Evolutionary conservation across 495 filamentous ascomycete genomes (phyloP).

Genomic region (Chaetomium cochliodes): DNA sequence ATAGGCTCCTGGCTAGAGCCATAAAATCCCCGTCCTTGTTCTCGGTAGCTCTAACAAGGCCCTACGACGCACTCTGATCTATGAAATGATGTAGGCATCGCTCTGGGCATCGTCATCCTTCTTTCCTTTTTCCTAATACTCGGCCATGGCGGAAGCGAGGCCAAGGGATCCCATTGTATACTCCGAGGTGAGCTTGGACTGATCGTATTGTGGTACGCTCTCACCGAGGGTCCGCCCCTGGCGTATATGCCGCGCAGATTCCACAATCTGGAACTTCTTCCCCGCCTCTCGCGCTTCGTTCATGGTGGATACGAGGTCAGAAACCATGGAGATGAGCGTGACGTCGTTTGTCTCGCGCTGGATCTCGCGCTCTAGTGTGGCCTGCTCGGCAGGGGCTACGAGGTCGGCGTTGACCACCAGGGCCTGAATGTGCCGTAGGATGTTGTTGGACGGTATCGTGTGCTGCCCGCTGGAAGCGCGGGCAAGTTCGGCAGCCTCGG

Average conservation of each 20-base stretch:
- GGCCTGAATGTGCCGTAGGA: slow-evolving; percentile 65
- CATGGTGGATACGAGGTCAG: slow-evolving; percentile 64
- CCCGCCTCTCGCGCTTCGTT: slow-evolving; percentile 66
- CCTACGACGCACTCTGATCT: too few species aligned
- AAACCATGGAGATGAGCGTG: slow-evolving; percentile 66
- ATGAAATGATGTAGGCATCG: too few species aligned
- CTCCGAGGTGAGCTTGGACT: neutral
- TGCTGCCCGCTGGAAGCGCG: slow-evolving; percentile 42
- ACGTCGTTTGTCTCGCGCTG: slow-evolving; percentile 75
- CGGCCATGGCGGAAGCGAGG: neutral
- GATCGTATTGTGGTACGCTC: neutral
- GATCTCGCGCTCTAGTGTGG: slow-evolving; percentile 55
- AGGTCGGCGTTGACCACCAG: slow-evolving; percentile 62
- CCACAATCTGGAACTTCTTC: slow-evolving; percentile 67
- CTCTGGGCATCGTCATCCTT: neutral
- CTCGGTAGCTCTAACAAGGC: too few species aligned
- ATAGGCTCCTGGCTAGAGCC: neutral
- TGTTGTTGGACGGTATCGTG: slow-evolving; percentile 59
- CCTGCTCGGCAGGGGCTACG: slow-evolving; percentile 54
- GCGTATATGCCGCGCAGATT: slow-evolving; percentile 37
- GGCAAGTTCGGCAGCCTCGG: slow-evolving; percentile 35
- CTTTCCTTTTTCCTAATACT: neutral
- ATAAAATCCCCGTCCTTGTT: neutral
- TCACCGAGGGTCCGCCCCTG: neutral
- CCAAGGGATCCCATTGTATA: neutral